phyloP scores from a whole-genome alignment of 805 yeast genomes.

The Sugiyamaella mastotermitis region DNA sequence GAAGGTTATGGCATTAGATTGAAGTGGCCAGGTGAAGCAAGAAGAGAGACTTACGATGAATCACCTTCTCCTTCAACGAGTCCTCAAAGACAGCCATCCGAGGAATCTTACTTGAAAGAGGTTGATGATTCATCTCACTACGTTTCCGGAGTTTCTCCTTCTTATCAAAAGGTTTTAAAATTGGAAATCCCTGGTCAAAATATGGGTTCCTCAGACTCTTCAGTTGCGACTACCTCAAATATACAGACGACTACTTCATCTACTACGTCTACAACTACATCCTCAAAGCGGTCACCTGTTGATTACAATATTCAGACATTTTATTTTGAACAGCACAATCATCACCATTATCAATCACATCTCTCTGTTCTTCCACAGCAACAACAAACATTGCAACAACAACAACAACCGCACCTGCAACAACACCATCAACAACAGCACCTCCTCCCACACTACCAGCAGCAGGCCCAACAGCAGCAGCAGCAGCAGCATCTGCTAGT shows the following conservation, averaged over 20 bases:
- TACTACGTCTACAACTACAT: no score
- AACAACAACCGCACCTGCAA: background rate
- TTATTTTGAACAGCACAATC: background rate
- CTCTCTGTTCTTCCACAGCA: background rate
- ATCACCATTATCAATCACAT: background rate
- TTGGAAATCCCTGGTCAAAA: no score
- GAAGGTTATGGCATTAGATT: conserved; percentile 24
- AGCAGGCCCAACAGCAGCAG: background rate
- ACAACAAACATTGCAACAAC: background rate
- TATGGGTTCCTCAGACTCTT: no score
- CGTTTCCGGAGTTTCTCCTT: conserved; percentile 7
- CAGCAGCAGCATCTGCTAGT: no score
- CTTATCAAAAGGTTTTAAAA: conserved; percentile 8
- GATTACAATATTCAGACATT: conserved; percentile 1
- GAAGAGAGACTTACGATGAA: conserved; percentile 3
- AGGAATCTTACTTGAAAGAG: conserved; percentile 5
- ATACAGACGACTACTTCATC: no score
- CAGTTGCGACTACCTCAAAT: no score
- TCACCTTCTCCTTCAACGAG: background rate
- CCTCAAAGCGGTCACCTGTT: no score
- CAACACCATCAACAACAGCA: background rate
- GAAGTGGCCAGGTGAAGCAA: conserved; percentile 23
- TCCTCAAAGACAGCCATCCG: background rate
- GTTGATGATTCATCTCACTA: conserved; percentile 1
- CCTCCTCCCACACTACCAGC: background rate